These are phyloP conservation scores for Candida takata DNA, from an alignment of 805 yeast genomes.

Conservation along the genomic window DNA sequence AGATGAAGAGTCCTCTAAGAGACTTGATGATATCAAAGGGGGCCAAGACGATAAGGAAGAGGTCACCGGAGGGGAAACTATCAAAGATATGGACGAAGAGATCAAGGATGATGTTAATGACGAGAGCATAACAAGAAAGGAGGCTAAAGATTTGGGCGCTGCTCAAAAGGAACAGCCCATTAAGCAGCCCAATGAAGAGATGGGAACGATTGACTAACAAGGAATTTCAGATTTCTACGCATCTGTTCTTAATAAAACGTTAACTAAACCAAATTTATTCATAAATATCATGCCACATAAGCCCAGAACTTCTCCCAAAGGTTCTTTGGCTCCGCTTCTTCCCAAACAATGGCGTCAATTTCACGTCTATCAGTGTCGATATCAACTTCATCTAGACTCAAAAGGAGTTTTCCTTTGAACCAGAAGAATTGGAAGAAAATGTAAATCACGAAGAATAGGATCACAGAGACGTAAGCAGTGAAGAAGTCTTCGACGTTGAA, in stretches of 20 bases:
- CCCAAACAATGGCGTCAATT: slow-evolving; percentile 54
- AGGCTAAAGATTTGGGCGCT: too few relatives aligned
- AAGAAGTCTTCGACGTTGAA: slow-evolving; percentile 53
- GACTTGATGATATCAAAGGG: background rate
- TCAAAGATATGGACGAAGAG: too few relatives aligned
- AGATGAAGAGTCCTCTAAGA: slow-evolving; percentile 12
- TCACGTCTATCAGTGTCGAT: slow-evolving; percentile 62
- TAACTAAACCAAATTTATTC: too few relatives aligned
- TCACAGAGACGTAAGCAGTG: slow-evolving; percentile 64
- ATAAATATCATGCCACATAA: slow-evolving; percentile 27
- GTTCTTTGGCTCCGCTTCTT: slow-evolving; percentile 43
- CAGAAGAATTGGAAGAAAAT: slow-evolving; percentile 41
- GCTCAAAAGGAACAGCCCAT: too few relatives aligned
- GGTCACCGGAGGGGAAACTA: too few relatives aligned
- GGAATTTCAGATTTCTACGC: too few relatives aligned
- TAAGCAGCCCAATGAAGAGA: too few relatives aligned
- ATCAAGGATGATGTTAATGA: too few relatives aligned
- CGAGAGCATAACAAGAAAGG: too few relatives aligned
- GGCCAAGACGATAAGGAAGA: background rate
- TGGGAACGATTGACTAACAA: too few relatives aligned
- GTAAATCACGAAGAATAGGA: slow-evolving; percentile 52
- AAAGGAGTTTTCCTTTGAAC: slow-evolving; percentile 40
- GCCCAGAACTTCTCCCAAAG: slow-evolving; percentile 53
- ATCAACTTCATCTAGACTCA: slow-evolving; percentile 55
- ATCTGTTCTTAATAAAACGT: too few relatives aligned